Conservation (phyloP, 805 yeast genomes). For the Candida mattraensis region DNA sequence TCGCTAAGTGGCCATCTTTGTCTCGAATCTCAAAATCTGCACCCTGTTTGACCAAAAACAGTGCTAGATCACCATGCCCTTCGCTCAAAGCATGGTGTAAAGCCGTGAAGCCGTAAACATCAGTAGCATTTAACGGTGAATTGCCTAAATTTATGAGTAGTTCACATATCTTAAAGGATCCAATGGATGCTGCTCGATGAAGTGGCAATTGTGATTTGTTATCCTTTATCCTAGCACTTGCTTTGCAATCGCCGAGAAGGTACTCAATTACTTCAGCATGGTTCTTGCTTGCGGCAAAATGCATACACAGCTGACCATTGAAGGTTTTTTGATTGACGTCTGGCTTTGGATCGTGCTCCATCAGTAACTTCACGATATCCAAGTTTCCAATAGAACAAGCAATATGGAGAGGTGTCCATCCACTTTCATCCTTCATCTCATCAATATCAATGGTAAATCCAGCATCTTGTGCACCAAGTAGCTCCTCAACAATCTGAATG, state of each 20-base stretch:
- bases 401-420: conserved; percentile 89
- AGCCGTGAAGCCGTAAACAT: conserved; percentile 78
- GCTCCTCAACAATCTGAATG: conserved; percentile 46
- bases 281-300: conserved; percentile 72
- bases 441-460: conserved; percentile 54
- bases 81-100: conserved; percentile 89
- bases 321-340: conserved; percentile 60
- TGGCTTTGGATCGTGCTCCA: conserved; percentile 51
- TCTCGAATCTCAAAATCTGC: conserved; percentile 58
- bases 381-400: conserved; percentile 73
- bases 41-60: conserved; percentile 58
- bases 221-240: conserved; percentile 67
- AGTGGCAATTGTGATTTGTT: conserved; percentile 63
- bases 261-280: conserved; percentile 52
- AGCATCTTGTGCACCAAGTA: conserved; percentile 38
- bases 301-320: conserved; percentile 72
- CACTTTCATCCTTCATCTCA: conserved; percentile 66
- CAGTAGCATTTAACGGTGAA: conserved; percentile 68
- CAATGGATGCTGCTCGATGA: conserved; percentile 82
- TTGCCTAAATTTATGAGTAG: conserved; percentile 51
- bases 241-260: conserved; percentile 54
- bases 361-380: conserved; percentile 50
- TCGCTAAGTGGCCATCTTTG: conserved; percentile 53
- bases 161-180: conserved; percentile 57
- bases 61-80: conserved; percentile 79